phyloP scores from a whole-genome alignment of 495 filamentous ascomycete genomes.

The Usnea hakonensis region DNA sequence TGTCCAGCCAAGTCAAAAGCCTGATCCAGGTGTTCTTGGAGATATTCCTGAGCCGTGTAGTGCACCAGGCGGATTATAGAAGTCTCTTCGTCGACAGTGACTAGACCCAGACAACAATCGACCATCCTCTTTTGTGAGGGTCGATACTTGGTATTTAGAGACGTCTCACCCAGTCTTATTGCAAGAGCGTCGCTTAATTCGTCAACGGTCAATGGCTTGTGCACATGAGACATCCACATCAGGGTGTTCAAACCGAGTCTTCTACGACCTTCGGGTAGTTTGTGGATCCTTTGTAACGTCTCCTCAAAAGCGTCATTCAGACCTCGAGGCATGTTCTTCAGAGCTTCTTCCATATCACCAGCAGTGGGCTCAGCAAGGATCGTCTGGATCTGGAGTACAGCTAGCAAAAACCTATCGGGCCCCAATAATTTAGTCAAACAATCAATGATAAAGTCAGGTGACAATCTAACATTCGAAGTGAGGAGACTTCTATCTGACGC shows the following conservation, averaged over 20 bases:
- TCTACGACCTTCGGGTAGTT: constrained; percentile 21
- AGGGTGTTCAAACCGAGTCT: constrained; percentile 33
- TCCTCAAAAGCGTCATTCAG: constrained; percentile 33
- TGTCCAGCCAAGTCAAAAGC: constrained; percentile 1
- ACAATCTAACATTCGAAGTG: not conserved
- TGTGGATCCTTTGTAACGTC: constrained; percentile 35
- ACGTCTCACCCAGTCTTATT: constrained; percentile 21
- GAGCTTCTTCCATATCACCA: constrained; percentile 23
- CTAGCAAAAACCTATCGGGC: constrained; percentile 43
- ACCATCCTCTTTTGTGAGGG: constrained; percentile 23
- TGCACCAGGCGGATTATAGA: constrained; percentile 42
- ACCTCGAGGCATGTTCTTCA: constrained; percentile 27
- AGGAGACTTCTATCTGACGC: not conserved
- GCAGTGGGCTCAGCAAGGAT: constrained; percentile 32
- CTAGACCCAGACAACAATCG: constrained; percentile 39
- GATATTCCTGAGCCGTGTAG: constrained; percentile 44
- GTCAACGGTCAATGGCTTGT: constrained; percentile 29
- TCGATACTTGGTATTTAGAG: not conserved
- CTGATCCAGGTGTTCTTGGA: not conserved
- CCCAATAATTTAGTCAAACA: too few relatives aligned
- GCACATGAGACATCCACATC: constrained; percentile 38
- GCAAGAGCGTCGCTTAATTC: constrained; percentile 45
- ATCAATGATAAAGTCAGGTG: not conserved
- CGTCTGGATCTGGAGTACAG: constrained; percentile 37
- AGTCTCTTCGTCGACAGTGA: constrained; percentile 39